Evolutionary conservation across 192 early-diverging fungal genomes (phyloP), one percentile per base, ranked within the genome.

Genomic region (Coemansia sp.): DNA sequence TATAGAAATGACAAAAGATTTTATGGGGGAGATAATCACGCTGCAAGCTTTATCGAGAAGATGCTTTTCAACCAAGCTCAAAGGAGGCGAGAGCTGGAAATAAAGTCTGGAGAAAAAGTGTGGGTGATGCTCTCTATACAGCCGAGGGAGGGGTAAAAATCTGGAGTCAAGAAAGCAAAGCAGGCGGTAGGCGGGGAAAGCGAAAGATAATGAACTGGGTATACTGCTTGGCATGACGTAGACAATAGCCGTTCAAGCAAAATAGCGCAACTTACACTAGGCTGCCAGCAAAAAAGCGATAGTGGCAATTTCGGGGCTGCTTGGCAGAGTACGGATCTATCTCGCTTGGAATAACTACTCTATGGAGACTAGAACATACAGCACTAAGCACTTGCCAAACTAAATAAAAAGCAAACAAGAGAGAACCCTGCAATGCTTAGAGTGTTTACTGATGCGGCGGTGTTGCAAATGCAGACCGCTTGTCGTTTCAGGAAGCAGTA

Each of bases 311-410:
- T 18, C 29, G 24, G 8, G 26, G 29, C 29, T 33, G 27, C 18
- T n/a, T n/a, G n/a, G 7, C 27, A 18, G 29, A 35, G 32, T 18
- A 19, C 52, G 14, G 14, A 53, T 17, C 29, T 33, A 34, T 34
- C 32, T 34, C 29, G 52, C 27, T 17, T 19, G 1, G 10, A 18
- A 34, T 32, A 53, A 35, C 8, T 14, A 24, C 24, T 8, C 15
- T 50, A 50, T 34, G n/a, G n/a, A 32, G 52, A 53, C 52, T 53
- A 53, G 34, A 53, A 35, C 29, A 53, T 50, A 24, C 52, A 17
- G 32, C 52, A 8, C 52, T 18, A 35, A 35, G 52, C 14, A 35
- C 52, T 17, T 29, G 52, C 52, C 33, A 53, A 53, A n/a, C 33
- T 32, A 29, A 53, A 32, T n/a, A 35, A 21, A 34, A 53, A 14